Evolutionary conservation across 441 rosid genomes (phyloP), one percentile per base, ranked within the genome.

Genomic region (Cnidoscolus chayamansa): DNA sequence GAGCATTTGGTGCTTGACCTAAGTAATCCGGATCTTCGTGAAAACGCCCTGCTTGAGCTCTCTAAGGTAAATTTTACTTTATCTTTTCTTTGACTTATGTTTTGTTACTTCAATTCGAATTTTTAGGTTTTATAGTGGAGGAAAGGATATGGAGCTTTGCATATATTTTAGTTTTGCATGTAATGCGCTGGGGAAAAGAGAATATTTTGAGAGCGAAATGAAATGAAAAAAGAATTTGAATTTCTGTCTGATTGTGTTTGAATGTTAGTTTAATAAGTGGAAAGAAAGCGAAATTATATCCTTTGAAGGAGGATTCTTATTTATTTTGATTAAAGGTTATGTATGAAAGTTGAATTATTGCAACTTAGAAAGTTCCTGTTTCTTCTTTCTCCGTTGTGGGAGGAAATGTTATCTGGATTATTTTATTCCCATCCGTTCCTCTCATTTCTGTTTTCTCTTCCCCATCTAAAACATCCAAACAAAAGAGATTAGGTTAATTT

Each of bases 1-100:
- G 98, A 95, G 79, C 93, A 93, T 49, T 77, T 95, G 80, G 98
- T 95, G 7, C 99, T 93, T 77, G 98, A 95, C 78, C 96, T 95
- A 30, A 90, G 98, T 80, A 91, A 93, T 79, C 98, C 98, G 4
- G 99, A 95, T 80, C 97, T 91, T 81, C 86, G 99, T 54, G 99
- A 95, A 71, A 93, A 93, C 71, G 99, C 97, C 54, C 94, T 95
- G 20, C 95, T 95, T 61, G 98, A 95, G 73, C 95, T 95, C 70
- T 91, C 97, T 43, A 95, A 91, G 97, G 99, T 91, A 74, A 56
- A 13, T 3, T 63, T 17, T 51, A 20, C 31, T 8, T 0, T 15
- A 17, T 19, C 40, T 40, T 0, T 25, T 69, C 15, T 1, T 16
- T 10, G 31, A 43, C 63, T 43, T 63, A 2, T 13, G 32, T 37